These are phyloP conservation scores for Cyphellophora europaea DNA, from an alignment of 2,329 filamentous ascomycete species.

Conservation along the genomic window DNA sequence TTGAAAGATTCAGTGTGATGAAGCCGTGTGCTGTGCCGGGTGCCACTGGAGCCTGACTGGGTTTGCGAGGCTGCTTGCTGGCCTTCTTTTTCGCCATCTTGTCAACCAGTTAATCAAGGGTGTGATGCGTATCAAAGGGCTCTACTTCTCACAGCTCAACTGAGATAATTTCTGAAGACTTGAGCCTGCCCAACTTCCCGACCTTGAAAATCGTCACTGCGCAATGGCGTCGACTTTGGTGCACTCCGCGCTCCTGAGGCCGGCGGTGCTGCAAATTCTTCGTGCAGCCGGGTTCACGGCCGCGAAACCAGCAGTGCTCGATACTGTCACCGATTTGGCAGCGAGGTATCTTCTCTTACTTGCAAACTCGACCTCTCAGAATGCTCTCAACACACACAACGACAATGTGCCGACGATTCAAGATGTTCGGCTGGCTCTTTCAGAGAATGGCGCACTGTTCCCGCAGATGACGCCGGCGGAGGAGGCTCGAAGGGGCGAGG, in stretches of 20 bases:
- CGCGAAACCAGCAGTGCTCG: slow-evolving; percentile 70
- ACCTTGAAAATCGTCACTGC: too few relatives aligned
- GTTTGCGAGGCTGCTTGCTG: too few relatives aligned
- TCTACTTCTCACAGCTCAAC: too few relatives aligned
- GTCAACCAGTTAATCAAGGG: too few relatives aligned
- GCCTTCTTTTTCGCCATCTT: too few relatives aligned
- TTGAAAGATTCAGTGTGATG: too few relatives aligned
- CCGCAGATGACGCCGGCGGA: slow-evolving; percentile 60
- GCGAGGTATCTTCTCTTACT: slow-evolving; percentile 71
- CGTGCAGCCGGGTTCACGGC: slow-evolving; percentile 84
- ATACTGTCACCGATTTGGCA: slow-evolving; percentile 79
- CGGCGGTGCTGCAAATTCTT: slow-evolving; percentile 80
- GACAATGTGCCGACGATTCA: slow-evolving; percentile 56
- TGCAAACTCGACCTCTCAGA: slow-evolving; percentile 60
- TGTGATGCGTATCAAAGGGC: too few relatives aligned
- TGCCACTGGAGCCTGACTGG: too few relatives aligned
- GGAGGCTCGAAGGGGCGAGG: slow-evolving; percentile 56
- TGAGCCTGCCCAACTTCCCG: too few relatives aligned
- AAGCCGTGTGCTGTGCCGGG: too few relatives aligned
- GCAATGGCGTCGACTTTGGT: slow-evolving; percentile 42
- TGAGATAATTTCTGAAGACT: too few relatives aligned
- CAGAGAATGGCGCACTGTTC: slow-evolving; percentile 66
- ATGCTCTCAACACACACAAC: slow-evolving; percentile 62
- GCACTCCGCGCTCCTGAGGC: slow-evolving; percentile 72
- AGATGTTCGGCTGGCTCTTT: slow-evolving; percentile 77